phyloP scores from a whole-genome alignment of 164 flowering plant species.

The Vitis cinerea region DNA sequence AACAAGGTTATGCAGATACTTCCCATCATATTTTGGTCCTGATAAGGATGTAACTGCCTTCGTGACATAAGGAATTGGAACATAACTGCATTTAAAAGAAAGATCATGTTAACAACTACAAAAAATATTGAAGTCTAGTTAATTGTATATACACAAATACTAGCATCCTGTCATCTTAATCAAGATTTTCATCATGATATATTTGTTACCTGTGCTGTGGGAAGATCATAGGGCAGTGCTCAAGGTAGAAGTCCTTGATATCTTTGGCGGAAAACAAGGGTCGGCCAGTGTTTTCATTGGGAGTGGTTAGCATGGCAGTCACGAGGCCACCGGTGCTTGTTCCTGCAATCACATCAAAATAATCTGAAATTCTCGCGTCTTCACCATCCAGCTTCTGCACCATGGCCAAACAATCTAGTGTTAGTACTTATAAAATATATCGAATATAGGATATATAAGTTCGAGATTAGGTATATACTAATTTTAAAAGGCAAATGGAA shows the following conservation, averaged over 20 bases:
- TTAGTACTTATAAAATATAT: no score
- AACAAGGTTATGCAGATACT: constrained; percentile 24
- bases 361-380: background rate
- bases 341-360: constrained; percentile 8
- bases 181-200: background rate
- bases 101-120: background rate
- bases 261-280: constrained; percentile 1
- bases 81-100: background rate
- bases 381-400: constrained; percentile 12
- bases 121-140: background rate
- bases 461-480: no score
- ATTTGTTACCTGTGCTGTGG: constrained; percentile 2
- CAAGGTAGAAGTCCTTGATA: constrained; percentile 1
- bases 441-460: no score
- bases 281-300: background rate
- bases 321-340: constrained; percentile 6
- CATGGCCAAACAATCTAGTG: background rate
- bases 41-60: constrained; percentile 9
- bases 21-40: constrained; percentile 35
- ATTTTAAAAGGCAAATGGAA: no score
- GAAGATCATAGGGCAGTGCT: constrained; percentile 4
- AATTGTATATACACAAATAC: background rate
- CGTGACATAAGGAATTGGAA: background rate
- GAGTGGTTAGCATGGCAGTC: constrained; percentile 6
- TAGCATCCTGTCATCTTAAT: background rate